phyloP scores from a whole-genome alignment of 2,329 filamentous ascomycete genomes.

The Hypoxylon sp. region DNA sequence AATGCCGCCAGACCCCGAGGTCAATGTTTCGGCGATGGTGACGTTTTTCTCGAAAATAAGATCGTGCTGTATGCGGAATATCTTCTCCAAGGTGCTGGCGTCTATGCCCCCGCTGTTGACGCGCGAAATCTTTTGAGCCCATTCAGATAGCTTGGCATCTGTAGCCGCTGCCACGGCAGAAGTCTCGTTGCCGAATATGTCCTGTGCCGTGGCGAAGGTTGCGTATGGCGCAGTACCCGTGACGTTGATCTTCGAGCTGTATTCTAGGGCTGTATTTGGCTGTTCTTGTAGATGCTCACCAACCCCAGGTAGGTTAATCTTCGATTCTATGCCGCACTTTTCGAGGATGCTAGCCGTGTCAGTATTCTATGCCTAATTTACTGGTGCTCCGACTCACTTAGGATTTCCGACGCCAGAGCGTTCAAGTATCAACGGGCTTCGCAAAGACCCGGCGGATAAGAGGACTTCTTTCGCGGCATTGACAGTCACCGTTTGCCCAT shows the following conservation, averaged over 20 bases:
- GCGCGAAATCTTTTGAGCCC: constrained; percentile 50
- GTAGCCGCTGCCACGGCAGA: constrained; percentile 46
- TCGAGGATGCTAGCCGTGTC: constrained; percentile 54
- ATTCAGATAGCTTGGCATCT: constrained; percentile 46
- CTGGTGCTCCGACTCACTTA: constrained; percentile 37
- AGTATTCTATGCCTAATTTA: constrained; percentile 16
- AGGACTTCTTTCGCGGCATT: constrained; percentile 61
- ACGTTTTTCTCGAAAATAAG: constrained; percentile 61
- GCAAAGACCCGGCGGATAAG: constrained; percentile 62
- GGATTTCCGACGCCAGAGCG: constrained; percentile 64
- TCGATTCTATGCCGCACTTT: constrained; percentile 57
- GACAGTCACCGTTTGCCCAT: constrained; percentile 53
- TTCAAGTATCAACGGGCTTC: constrained; percentile 65
- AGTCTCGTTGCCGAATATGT: constrained; percentile 52
- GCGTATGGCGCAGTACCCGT: constrained; percentile 49
- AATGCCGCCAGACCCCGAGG: constrained; percentile 49
- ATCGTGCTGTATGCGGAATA: constrained; percentile 61
- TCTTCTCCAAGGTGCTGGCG: constrained; percentile 53
- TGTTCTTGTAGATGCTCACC: constrained; percentile 68
- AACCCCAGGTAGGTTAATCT: constrained; percentile 62
- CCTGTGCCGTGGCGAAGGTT: constrained; percentile 52
- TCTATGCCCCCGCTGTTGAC: constrained; percentile 48
- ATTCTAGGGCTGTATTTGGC: constrained; percentile 51
- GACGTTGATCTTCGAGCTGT: constrained; percentile 41
- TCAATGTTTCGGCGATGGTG: constrained; percentile 62